Base-by-base conservation (phyloP, 768 basidiomycete species). In the Sutorius australiensis region DNA sequence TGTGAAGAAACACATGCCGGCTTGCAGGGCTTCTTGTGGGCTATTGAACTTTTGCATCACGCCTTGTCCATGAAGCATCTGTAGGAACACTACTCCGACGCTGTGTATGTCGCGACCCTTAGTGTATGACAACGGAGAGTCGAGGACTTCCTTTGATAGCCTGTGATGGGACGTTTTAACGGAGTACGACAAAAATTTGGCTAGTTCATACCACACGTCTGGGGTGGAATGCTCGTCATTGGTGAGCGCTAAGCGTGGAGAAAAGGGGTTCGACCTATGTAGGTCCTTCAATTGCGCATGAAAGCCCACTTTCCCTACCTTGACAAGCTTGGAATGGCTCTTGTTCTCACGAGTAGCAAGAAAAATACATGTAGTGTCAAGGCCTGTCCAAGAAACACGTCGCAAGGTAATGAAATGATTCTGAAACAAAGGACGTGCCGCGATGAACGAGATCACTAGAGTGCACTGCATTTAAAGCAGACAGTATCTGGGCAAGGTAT, bases 51-150 rank as follows among this genome's bases (percentile, higher is more conserved):
- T 73, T 28, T 61, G 74, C 50, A 77, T 78, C 9, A 89, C 84
- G 57, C 89, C 80, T 47, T 83, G 70, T 0, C 94, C 94, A n/a
- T 85, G 71, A 12, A 95, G 68, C 89, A 95, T 92, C 69, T 95
- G 90, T 47, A 93, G 61, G 36, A 94, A 72, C 2, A 92, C 77
- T 24, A 95, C 79, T 0, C 89, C 93, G 0, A 84, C 81, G 40
- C 82, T 79, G 70, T 94, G 92, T 10, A 95, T 84, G 61, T 97
- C 94, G 28, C 93, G 79, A 38, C 81, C 76, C 37, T 78, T 81
- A 9, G 89, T 87, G 65, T 94, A 94, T 0, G 80, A 63, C n/a
- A 92, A 75, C 0, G 86, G 85, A 24, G 88, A 87, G 36, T 91
- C 87, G 42, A 87, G 77, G 37, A 85, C 84, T 47, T 95, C 94